Evolutionary conservation across 495 filamentous ascomycete species (phyloP), one percentile per base, ranked within the genome.

Genomic region (Penicillium canescens): DNA sequence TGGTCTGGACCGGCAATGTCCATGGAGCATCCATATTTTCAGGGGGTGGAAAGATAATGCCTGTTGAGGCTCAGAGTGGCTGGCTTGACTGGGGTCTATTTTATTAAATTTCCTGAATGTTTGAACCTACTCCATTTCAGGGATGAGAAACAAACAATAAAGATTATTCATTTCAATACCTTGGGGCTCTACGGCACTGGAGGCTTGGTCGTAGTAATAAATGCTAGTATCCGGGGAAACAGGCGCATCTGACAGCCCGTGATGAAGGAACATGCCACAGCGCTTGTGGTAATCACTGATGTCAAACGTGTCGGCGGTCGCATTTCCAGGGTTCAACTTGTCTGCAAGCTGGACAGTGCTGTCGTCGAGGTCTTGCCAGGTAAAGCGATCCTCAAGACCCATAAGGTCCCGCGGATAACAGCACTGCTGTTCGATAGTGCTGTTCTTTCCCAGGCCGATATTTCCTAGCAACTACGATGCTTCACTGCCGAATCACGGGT

Each of bases 211-310:
- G 36, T 60, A 60, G 33, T 52, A 52, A 44, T 64, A 60, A 4
- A 58, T 16, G n/a, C 48, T 44, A 9, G 39, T 42, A 23, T 48
- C 54, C 14, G 54, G 37, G 0, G 57, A 36, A 21, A 64, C 49
- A 14, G 20, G 60, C 0, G 66, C 73, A 57, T 86, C 83, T 2
- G 72, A 57, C 6, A 68, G 49, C 0, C 82, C 82, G 60, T 84
- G 84, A 39, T 77, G 62, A 47, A 84, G 46, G 21, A 84, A 66
- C 63, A 84, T 85, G 24, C 78, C 79, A 5, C 81, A 80, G 23
- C 67, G 67, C 7, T 62, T 50, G 12, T 72, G 62, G 64, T 83
- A 84, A 0, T 62, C 53, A 0, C 72, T 60, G 41, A 85, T 62
- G 53, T 81, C 72, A 60, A 73, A 80, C 41, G 77, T 53, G 44